Percentiles rank a stretch among this genome's conserved stretches.
phyloP scores from a whole-genome alignment of 2,329 filamentous ascomycete species.

The Diplodia scrobiculata region DNA sequence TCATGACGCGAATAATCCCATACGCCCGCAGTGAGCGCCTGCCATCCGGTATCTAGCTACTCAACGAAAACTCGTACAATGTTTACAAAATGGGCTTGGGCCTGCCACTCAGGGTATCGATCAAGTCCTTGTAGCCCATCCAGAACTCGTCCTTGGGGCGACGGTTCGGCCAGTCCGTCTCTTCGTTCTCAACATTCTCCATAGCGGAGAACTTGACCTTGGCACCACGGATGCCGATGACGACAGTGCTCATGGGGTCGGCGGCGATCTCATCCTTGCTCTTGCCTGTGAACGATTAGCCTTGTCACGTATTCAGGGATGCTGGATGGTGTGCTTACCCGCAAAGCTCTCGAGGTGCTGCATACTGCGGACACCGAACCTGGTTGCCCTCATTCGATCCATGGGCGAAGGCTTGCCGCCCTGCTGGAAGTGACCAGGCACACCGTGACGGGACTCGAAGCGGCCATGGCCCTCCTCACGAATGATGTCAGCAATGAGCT shows the following conservation, averaged over 20 bases:
- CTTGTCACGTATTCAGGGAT: too few species aligned
- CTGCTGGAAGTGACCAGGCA: conserved; percentile 89
- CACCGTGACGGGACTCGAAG: conserved; percentile 85
- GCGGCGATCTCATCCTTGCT: conserved; percentile 67
- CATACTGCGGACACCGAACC: conserved; percentile 91
- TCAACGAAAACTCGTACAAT: conserved; percentile 13
- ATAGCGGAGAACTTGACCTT: conserved; percentile 85
- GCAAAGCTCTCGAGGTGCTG: conserved; percentile 83
- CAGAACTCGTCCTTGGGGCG: conserved; percentile 84
- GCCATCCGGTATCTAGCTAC: conserved; percentile 24
- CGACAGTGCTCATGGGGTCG: conserved; percentile 71
- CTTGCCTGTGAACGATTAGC: conserved; percentile 45
- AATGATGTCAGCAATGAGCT: conserved; percentile 94
- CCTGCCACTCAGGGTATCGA: conserved; percentile 80
- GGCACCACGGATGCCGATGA: conserved; percentile 91
- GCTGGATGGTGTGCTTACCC: conserved; percentile 37
- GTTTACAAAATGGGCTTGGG: conserved; percentile 22
- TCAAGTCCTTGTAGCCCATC: conserved; percentile 75
- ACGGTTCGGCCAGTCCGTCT: conserved; percentile 92
- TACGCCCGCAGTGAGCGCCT: conserved; percentile 23
- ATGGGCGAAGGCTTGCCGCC: conserved; percentile 90
- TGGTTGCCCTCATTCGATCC: conserved; percentile 89
- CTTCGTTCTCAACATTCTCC: conserved; percentile 74
- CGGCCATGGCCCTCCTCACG: conserved; percentile 87
- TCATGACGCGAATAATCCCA: conserved; percentile 16